phyloP scores from a whole-genome alignment of 352 stramenopile genomes.

The Pythium utonaiense region DNA sequence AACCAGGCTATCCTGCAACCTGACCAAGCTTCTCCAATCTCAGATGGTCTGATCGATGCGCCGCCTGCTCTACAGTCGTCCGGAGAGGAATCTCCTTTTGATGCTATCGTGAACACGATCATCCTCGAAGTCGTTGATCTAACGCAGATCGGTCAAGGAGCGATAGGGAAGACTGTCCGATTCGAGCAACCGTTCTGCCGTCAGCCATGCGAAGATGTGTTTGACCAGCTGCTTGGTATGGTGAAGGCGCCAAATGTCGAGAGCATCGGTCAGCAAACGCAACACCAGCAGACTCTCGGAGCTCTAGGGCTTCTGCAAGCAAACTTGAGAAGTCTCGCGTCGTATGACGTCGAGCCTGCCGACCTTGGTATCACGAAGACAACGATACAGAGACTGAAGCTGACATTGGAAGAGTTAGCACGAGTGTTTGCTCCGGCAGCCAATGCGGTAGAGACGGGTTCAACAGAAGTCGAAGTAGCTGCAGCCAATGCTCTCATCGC shows the following conservation, averaged over 20 bases:
- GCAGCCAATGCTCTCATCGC: conserved; percentile 63
- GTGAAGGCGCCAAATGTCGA: conserved; percentile 13
- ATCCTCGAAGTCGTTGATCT: conserved; percentile 24
- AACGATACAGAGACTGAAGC: conserved; percentile 35
- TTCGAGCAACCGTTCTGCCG: conserved; percentile 82
- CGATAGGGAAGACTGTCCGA: conserved; percentile 6
- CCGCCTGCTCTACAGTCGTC: too few species aligned
- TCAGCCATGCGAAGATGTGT: conserved; percentile 54
- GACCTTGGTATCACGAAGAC: conserved; percentile 39
- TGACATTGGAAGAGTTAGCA: conserved; percentile 49
- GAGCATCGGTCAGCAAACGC: background rate
- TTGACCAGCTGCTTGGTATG: conserved; percentile 48
- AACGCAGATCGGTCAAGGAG: conserved; percentile 9
- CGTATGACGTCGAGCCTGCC: conserved; percentile 39
- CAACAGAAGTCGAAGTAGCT: conserved; percentile 40
- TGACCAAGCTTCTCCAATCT: too few species aligned
- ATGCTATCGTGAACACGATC: conserved; percentile 21
- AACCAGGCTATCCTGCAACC: too few species aligned
- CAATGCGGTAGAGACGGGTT: background rate
- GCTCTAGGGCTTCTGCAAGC: conserved; percentile 50
- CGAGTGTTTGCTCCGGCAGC: conserved; percentile 2
- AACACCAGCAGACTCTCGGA: conserved; percentile 3
- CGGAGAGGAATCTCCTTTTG: conserved; percentile 2
- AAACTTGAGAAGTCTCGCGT: conserved; percentile 63
- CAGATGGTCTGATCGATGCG: too few species aligned